phyloP scores from a whole-genome alignment of 768 basidiomycete species.

The Boletus rex-veris region DNA sequence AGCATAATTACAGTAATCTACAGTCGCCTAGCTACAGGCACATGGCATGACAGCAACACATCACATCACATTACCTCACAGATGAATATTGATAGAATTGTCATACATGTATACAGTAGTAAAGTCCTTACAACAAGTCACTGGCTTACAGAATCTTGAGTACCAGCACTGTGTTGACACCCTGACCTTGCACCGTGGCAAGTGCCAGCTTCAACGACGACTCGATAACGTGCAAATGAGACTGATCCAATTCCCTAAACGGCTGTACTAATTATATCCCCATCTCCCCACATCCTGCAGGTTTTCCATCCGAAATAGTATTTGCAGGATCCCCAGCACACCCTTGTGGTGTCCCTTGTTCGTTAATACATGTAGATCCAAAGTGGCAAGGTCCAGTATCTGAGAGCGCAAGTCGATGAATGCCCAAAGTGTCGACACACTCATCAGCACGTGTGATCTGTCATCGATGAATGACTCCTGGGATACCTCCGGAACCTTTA shows the following conservation, averaged over 20 bases:
- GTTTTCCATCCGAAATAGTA: constrained; percentile 70
- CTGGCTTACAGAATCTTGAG: too few species aligned
- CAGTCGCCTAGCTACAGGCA: too few species aligned
- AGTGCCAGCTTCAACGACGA: constrained; percentile 11
- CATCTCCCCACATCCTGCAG: constrained; percentile 38
- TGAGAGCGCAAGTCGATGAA: constrained; percentile 82
- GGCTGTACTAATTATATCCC: constrained; percentile 38
- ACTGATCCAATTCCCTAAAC: constrained; percentile 75
- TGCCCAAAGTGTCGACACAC: constrained; percentile 62
- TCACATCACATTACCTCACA: too few species aligned
- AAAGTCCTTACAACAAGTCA: too few species aligned
- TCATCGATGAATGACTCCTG: constrained; percentile 55
- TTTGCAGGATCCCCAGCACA: constrained; percentile 70
- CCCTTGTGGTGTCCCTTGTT: constrained; percentile 73
- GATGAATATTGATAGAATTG: too few species aligned
- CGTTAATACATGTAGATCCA: constrained; percentile 86
- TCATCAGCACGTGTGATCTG: constrained; percentile 64
- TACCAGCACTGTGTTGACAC: too few species aligned
- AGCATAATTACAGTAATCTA: too few species aligned
- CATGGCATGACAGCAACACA: too few species aligned
- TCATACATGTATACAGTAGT: too few species aligned
- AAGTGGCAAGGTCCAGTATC: constrained; percentile 79
- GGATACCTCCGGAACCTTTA: constrained; percentile 49
- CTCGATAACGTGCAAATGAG: constrained; percentile 82
- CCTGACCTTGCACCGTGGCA: too few species aligned